phyloP scores from a whole-genome alignment of 768 basidiomycete genomes.

The Agrocybe pediades region DNA sequence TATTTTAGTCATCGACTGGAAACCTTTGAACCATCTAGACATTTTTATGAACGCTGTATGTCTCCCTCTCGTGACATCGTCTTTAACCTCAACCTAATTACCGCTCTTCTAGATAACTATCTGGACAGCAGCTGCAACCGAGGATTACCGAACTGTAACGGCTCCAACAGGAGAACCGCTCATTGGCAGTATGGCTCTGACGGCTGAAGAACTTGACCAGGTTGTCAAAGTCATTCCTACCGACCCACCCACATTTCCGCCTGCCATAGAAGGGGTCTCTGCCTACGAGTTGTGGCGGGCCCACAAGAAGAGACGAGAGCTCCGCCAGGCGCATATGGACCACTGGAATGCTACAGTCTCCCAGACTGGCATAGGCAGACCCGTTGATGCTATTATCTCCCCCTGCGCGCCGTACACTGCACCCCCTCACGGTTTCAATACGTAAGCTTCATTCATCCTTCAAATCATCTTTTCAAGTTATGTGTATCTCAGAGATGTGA shows the following conservation, averaged over 20 bases:
- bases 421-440: slow-evolving; percentile 60
- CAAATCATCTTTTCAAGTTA: neutral
- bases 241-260: slow-evolving; percentile 23
- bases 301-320: slow-evolving; percentile 49
- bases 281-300: slow-evolving; percentile 72
- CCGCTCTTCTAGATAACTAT: slow-evolving; percentile 34
- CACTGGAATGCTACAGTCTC: slow-evolving; percentile 58
- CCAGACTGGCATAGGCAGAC: slow-evolving; percentile 65
- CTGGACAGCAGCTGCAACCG: slow-evolving; percentile 45
- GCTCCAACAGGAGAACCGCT: slow-evolving; percentile 54
- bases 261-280: slow-evolving; percentile 30
- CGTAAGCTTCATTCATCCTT: slow-evolving; percentile 5
- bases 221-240: neutral
- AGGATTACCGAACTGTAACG: slow-evolving; percentile 45
- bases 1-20: slow-evolving; percentile 68
- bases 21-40: slow-evolving; percentile 52
- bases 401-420: slow-evolving; percentile 65
- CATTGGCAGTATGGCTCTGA: slow-evolving; percentile 46
- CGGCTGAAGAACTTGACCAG: slow-evolving; percentile 19
- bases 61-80: neutral
- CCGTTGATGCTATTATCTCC: slow-evolving; percentile 74
- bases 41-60: slow-evolving; percentile 44
- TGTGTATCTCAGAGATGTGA: too few species aligned
- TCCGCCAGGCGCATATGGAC: slow-evolving; percentile 60
- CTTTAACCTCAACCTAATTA: neutral